phyloP scores from a whole-genome alignment of 208 protist genomes.

The Leishmania amazonensis region DNA sequence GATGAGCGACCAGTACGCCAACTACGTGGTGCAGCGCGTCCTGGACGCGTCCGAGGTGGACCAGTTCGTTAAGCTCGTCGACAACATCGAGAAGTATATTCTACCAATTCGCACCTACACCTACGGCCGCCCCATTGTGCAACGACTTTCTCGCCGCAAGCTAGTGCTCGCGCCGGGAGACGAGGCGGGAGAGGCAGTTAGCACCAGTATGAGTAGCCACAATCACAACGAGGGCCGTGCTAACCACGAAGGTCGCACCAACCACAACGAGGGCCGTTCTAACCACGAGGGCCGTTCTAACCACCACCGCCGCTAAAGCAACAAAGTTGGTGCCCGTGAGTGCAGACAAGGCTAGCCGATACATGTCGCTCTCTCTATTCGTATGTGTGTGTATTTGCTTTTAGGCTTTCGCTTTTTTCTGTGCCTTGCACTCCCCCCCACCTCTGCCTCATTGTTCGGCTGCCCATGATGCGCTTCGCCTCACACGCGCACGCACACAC shows the following conservation, averaged over 20 bases:
- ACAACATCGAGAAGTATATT: conserved; percentile 91
- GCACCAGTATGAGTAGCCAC: conserved; percentile 12
- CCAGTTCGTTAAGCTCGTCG: conserved; percentile 76
- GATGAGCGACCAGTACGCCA: conserved; percentile 97
- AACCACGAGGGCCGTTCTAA: conserved; percentile 12
- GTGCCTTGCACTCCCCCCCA: not conserved
- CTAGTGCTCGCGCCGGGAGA: conserved; percentile 67
- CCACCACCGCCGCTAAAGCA: conserved; percentile 20
- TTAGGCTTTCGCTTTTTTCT: not conserved
- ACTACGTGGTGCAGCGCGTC: conserved; percentile 98
- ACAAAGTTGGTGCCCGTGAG: not conserved
- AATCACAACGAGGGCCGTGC: conserved; percentile 6
- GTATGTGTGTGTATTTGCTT: not conserved
- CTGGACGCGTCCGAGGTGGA: conserved; percentile 90
- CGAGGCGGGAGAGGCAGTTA: conserved; percentile 24
- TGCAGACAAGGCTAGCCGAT: not conserved
- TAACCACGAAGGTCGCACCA: conserved; percentile 9
- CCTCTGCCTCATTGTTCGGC: not conserved
- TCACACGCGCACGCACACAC: not conserved
- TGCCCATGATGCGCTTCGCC: not conserved
- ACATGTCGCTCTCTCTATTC: not conserved
- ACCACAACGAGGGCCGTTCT: conserved; percentile 6
- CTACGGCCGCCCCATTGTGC: conserved; percentile 97
- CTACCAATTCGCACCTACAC: conserved; percentile 93
- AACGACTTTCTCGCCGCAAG: conserved; percentile 86